Conservation (phyloP, 1,284 basidiomycete species). For the Ganoderma meredithae region DNA sequence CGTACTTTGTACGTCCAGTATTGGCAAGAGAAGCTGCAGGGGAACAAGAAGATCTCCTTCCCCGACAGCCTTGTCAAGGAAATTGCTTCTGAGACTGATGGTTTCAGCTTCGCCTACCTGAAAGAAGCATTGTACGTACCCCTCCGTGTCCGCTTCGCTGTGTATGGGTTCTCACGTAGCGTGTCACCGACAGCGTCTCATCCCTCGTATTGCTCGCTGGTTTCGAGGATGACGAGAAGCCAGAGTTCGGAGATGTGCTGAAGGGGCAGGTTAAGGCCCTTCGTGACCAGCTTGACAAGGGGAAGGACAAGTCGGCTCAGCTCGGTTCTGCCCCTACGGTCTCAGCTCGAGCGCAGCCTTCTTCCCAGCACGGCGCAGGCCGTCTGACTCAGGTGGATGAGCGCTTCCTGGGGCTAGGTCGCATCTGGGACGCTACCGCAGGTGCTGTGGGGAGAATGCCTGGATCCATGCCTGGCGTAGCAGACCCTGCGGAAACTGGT, state of each 20-base stretch:
- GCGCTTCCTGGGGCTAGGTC: constrained; percentile 31
- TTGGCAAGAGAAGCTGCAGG: constrained; percentile 77
- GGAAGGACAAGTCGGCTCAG: constrained; percentile 18
- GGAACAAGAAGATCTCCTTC: constrained; percentile 68
- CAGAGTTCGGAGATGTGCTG: constrained; percentile 57
- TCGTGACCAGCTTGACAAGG: constrained; percentile 63
- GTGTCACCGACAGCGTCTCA: constrained; percentile 56
- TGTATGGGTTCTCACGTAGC: neutral
- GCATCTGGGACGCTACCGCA: constrained; percentile 36
- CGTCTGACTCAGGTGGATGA: constrained; percentile 23
- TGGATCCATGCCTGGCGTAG: constrained; percentile 34
- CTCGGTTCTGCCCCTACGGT: neutral
- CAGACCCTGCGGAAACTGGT: constrained; percentile 10
- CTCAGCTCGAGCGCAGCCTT: neutral
- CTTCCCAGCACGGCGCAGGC: constrained; percentile 7
- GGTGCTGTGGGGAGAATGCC: constrained; percentile 33
- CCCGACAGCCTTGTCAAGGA: constrained; percentile 68
- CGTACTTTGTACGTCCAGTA: constrained; percentile 73
- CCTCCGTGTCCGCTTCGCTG: neutral
- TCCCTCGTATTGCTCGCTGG: constrained; percentile 65
- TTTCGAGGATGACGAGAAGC: constrained; percentile 53
- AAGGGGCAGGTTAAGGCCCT: constrained; percentile 66
- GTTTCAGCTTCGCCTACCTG: constrained; percentile 84
- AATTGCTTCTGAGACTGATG: constrained; percentile 63
- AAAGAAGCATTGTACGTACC: constrained; percentile 82